Conservation (phyloP, 768 basidiomycete species). For the Psilocybe sp. region DNA sequence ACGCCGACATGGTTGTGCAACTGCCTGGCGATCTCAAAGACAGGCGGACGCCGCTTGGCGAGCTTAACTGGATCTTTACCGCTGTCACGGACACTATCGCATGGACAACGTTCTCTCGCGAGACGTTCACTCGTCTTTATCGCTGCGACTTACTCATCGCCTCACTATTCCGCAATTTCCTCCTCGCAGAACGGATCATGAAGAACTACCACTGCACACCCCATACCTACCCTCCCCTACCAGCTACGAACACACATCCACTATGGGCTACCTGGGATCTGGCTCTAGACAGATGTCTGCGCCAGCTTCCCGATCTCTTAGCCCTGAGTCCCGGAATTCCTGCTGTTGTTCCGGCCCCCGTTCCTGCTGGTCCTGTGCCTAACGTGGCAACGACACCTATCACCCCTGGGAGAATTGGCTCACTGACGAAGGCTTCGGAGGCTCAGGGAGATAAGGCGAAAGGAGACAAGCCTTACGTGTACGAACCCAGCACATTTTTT, state of each 20-base stretch:
- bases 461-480: slow-evolving; percentile 56
- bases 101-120: slow-evolving; percentile 95
- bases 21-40: slow-evolving; percentile 97
- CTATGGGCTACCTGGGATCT: slow-evolving; percentile 99
- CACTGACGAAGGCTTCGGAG: slow-evolving; percentile 3
- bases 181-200: slow-evolving; percentile 97
- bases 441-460: slow-evolving; percentile 7
- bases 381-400: slow-evolving; percentile 24
- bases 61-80: slow-evolving; percentile 99
- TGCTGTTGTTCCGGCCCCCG: no score
- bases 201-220: slow-evolving; percentile 97
- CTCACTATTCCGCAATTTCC: slow-evolving; percentile 94
- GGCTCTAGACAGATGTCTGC: slow-evolving; percentile 89
- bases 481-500: slow-evolving; percentile 89
- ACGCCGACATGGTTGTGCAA: slow-evolving; percentile 89
- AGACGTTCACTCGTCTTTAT: slow-evolving; percentile 91
- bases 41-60: slow-evolving; percentile 91
- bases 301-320: slow-evolving; percentile 88
- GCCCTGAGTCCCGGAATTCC: slow-evolving; percentile 30
- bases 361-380: slow-evolving; percentile 1
- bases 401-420: slow-evolving; percentile 40
- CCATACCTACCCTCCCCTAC: slow-evolving; percentile 86
- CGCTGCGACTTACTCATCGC: slow-evolving; percentile 95
- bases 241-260: slow-evolving; percentile 94
- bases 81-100: slow-evolving; percentile 99